A percentile compares a stretch with the other conserved stretches of the same genome.
Evolutionary conservation across 2,329 filamentous ascomycete genomes (phyloP).

Genomic region (Atkinsonella texensis): DNA sequence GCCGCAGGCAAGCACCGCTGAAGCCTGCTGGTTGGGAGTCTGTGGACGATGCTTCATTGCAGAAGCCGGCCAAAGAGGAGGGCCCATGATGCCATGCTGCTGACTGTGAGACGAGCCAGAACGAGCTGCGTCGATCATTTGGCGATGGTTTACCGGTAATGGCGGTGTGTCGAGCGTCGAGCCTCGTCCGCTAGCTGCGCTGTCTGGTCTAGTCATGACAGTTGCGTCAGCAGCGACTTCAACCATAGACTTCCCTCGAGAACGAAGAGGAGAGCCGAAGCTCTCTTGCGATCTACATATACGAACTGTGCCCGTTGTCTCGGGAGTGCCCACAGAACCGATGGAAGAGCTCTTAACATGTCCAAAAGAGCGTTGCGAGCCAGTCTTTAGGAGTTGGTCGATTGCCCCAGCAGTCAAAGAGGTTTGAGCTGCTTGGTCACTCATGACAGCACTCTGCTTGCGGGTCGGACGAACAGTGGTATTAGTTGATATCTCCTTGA

Average conservation of each 20-base stretch:
- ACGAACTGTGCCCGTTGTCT: conserved; percentile 29
- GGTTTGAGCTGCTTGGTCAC: conserved; percentile 72
- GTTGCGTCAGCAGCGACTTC: conserved; percentile 25
- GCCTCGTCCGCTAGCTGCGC: conserved; percentile 52
- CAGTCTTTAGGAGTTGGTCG: conserved; percentile 56
- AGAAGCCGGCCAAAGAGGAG: conserved; percentile 73
- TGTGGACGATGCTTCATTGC: conserved; percentile 46
- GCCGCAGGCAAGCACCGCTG: conserved; percentile 36
- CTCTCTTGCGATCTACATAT: conserved; percentile 38
- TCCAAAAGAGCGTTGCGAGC: conserved; percentile 10
- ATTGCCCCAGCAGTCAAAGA: conserved; percentile 71
- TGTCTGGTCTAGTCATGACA: conserved; percentile 49
- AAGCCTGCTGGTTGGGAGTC: conserved; percentile 44
- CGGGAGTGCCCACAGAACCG: conserved; percentile 21
- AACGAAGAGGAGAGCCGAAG: conserved; percentile 29
- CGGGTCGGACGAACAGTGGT: conserved; percentile 27
- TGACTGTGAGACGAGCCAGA: conserved; percentile 38
- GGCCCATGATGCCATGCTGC: conserved; percentile 55
- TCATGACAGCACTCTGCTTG: conserved; percentile 32
- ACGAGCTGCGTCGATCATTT: conserved; percentile 72
- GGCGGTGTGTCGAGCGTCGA: conserved; percentile 46
- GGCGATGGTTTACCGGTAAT: conserved; percentile 69
- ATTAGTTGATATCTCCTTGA: conserved; percentile 54
- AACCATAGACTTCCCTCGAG: conserved; percentile 26
- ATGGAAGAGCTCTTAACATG: conserved; percentile 27